Evolutionary conservation across 1,284 basidiomycete species (phyloP).

Genomic region (Trametes hirsuta): DNA sequence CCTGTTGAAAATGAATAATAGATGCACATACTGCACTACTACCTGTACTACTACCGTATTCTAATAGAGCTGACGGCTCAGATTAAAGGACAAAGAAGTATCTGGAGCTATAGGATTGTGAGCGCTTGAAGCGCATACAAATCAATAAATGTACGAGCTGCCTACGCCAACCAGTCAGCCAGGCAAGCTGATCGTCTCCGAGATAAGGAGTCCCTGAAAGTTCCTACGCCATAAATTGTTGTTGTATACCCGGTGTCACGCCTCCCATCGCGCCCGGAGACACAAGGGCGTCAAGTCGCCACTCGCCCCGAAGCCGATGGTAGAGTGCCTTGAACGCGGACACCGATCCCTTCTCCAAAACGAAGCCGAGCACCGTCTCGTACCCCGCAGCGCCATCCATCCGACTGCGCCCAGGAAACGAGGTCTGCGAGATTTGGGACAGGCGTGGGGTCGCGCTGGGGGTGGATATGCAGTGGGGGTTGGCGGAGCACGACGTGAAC

Average conservation of each 20-base stretch:
- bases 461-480: not conserved
- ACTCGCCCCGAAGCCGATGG: slow-evolving; percentile 69
- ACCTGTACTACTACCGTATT: no score
- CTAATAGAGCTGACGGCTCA: no score
- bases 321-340: slow-evolving; percentile 81
- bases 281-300: slow-evolving; percentile 49
- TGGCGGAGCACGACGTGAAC: slow-evolving; percentile 49
- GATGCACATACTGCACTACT: no score
- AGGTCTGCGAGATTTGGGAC: slow-evolving; percentile 20
- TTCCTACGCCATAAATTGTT: slow-evolving; percentile 26
- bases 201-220: no score
- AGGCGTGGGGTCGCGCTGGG: slow-evolving; percentile 25
- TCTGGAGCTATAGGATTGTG: no score
- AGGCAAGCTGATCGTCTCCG: no score
- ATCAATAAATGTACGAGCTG: no score
- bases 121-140: no score
- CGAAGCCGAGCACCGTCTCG: slow-evolving; percentile 50
- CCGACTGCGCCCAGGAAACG: slow-evolving; percentile 15
- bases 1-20: no score
- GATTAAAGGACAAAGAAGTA: no score
- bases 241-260: slow-evolving; percentile 29
- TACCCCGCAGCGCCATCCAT: slow-evolving; percentile 25
- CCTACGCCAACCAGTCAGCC: no score
- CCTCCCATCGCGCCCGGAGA: slow-evolving; percentile 27
- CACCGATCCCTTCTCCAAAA: slow-evolving; percentile 88